Conservation (phyloP, 2,329 filamentous ascomycete genomes). For the Microsporum canis region DNA sequence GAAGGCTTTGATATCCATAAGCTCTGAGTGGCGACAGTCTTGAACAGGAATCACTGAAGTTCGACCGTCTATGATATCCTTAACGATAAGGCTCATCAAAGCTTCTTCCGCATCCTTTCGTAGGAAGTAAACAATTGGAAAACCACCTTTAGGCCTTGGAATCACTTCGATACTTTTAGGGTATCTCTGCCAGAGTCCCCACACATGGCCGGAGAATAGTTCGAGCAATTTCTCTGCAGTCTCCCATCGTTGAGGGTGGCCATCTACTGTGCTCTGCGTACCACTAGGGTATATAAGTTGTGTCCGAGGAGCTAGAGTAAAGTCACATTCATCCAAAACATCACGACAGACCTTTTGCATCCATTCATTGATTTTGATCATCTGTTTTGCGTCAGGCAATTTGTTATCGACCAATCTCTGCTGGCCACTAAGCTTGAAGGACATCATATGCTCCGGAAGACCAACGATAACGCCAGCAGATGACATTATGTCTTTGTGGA, state of each 20-base stretch:
- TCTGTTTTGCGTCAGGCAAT: slow-evolving; percentile 31
- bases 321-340: slow-evolving; percentile 52
- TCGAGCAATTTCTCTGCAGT: slow-evolving; percentile 44
- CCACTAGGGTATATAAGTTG: slow-evolving; percentile 55
- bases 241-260: slow-evolving; percentile 46
- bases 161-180: slow-evolving; percentile 43
- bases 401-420: slow-evolving; percentile 44
- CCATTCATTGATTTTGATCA: slow-evolving; percentile 44
- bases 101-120: slow-evolving; percentile 37
- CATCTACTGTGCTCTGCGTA: slow-evolving; percentile 39
- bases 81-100: slow-evolving; percentile 31
- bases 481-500: slow-evolving; percentile 27
- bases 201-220: slow-evolving; percentile 25
- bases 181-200: slow-evolving; percentile 29
- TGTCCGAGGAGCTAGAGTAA: slow-evolving; percentile 49
- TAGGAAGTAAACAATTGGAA: slow-evolving; percentile 49
- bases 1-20: slow-evolving; percentile 6
- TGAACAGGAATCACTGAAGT: slow-evolving; percentile 19
- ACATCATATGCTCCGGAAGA: slow-evolving; percentile 54
- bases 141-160: slow-evolving; percentile 30
- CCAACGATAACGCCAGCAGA: slow-evolving; percentile 45
- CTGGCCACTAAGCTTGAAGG: slow-evolving; percentile 51
- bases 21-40: background rate
- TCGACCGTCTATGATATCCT: slow-evolving; percentile 30
- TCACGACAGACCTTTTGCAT: slow-evolving; percentile 44